A percentile compares a stretch with the other conserved stretches of the same genome.
Evolutionary conservation across 2,329 filamentous ascomycete genomes (phyloP).

Genomic region (Cladosporium phlei): DNA sequence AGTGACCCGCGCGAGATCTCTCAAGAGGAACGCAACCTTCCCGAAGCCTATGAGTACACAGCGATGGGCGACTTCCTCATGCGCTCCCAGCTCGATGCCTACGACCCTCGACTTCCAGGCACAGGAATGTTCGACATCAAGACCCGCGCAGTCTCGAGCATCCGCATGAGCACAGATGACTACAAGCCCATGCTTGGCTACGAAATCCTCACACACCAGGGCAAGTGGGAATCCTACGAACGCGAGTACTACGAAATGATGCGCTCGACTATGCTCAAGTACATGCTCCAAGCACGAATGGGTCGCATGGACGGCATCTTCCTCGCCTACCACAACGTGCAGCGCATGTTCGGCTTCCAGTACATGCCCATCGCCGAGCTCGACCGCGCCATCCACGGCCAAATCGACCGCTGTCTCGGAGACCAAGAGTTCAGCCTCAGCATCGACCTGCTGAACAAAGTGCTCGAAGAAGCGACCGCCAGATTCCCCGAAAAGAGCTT

Average conservation of each 20-base stretch:
- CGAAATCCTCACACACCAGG: slow-evolving; percentile 71
- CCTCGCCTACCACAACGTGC: slow-evolving; percentile 90
- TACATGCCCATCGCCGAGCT: slow-evolving; percentile 84
- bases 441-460: slow-evolving; percentile 69
- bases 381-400: slow-evolving; percentile 84
- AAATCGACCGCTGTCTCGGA: slow-evolving; percentile 61
- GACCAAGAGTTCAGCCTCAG: slow-evolving; percentile 83
- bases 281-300: slow-evolving; percentile 93
- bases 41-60: slow-evolving; percentile 83
- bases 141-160: slow-evolving; percentile 83
- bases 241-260: slow-evolving; percentile 98
- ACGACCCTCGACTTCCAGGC: slow-evolving; percentile 80
- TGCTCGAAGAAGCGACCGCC: slow-evolving; percentile 68
- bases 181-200: slow-evolving; percentile 77
- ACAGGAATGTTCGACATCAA: slow-evolving; percentile 95
- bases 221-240: slow-evolving; percentile 86
- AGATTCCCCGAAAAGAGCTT: slow-evolving; percentile 62
- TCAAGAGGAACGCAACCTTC: slow-evolving; percentile 65
- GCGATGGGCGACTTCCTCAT: slow-evolving; percentile 83
- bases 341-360: slow-evolving; percentile 96
- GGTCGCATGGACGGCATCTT: slow-evolving; percentile 99
- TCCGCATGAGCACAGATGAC: slow-evolving; percentile 76
- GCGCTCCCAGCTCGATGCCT: slow-evolving; percentile 88
- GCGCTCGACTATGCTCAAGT: slow-evolving; percentile 88
- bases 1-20: slow-evolving; percentile 63